phyloP scores from a whole-genome alignment of 2,329 filamentous ascomycete genomes.

The Aspergillus calidoustus region DNA sequence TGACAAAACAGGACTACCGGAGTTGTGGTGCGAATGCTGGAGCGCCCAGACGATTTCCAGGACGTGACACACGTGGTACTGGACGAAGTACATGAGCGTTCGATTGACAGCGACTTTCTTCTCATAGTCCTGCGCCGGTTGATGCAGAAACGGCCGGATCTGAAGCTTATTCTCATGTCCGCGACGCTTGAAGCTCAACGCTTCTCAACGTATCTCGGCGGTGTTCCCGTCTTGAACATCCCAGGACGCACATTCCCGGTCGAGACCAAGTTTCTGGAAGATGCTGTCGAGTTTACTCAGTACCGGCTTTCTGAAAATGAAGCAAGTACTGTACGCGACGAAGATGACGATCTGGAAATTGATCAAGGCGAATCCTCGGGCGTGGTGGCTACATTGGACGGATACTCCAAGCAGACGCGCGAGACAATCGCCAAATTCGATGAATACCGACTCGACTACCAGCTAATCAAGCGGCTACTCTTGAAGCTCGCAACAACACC shows the following conservation, averaged over 20 bases:
- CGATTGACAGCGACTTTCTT: conserved; percentile 95
- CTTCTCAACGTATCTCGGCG: conserved; percentile 86
- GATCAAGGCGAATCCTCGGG: conserved; percentile 58
- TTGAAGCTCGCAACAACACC: conserved; percentile 73
- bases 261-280: conserved; percentile 83
- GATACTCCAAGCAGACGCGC: conserved; percentile 77
- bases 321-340: conserved; percentile 41
- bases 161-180: conserved; percentile 96
- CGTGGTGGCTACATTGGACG: conserved; percentile 67
- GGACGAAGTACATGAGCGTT: conserved; percentile 96
- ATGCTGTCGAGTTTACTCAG: conserved; percentile 85
- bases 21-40: conserved; percentile 98
- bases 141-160: conserved; percentile 73
- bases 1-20: conserved; percentile 58
- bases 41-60: conserved; percentile 80
- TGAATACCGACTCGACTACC: conserved; percentile 90
- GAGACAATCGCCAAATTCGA: conserved; percentile 78
- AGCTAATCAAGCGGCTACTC: conserved; percentile 80
- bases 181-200: conserved; percentile 91
- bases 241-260: conserved; percentile 95
- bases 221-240: conserved; percentile 85
- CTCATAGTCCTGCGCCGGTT: conserved; percentile 89
- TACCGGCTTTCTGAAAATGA: conserved; percentile 70
- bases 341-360: conserved; percentile 54
- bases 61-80: conserved; percentile 93